Conservation (phyloP, 1,139 yeast species). For the Nadsonia starkeyi-henricii region DNA sequence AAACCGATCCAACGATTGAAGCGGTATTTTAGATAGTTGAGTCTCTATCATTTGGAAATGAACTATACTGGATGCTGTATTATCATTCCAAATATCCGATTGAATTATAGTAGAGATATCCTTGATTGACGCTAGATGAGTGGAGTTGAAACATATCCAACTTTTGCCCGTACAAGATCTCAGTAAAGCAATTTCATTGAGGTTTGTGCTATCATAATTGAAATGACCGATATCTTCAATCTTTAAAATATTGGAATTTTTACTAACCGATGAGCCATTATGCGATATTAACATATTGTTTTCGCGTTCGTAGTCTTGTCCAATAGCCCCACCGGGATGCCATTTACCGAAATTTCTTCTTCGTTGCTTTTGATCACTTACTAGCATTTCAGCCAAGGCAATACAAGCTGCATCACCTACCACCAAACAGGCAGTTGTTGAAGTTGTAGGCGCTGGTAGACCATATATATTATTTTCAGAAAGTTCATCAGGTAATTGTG, state of each 20-base stretch:
- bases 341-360: slow-evolving; percentile 46
- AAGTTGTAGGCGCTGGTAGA: slow-evolving; percentile 75
- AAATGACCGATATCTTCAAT: background rate
- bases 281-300: background rate
- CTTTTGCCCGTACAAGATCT: background rate
- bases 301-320: slow-evolving; percentile 30
- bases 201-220: background rate
- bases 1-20: background rate
- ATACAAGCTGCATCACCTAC: slow-evolving; percentile 69
- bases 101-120: background rate
- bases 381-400: slow-evolving; percentile 55
- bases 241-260: background rate
- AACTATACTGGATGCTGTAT: background rate
- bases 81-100: background rate
- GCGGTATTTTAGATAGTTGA: background rate
- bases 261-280: background rate
- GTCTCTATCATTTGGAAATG: background rate
- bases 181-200: background rate
- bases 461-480: slow-evolving; percentile 63
- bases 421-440: slow-evolving; percentile 63
- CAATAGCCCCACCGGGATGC: slow-evolving; percentile 90
- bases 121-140: background rate
- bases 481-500: slow-evolving; percentile 44
- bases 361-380: slow-evolving; percentile 40
- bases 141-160: background rate